phyloP scores from a whole-genome alignment of 192 early-diverging fungal genomes.

The Phycomyces blakesleeanus region DNA sequence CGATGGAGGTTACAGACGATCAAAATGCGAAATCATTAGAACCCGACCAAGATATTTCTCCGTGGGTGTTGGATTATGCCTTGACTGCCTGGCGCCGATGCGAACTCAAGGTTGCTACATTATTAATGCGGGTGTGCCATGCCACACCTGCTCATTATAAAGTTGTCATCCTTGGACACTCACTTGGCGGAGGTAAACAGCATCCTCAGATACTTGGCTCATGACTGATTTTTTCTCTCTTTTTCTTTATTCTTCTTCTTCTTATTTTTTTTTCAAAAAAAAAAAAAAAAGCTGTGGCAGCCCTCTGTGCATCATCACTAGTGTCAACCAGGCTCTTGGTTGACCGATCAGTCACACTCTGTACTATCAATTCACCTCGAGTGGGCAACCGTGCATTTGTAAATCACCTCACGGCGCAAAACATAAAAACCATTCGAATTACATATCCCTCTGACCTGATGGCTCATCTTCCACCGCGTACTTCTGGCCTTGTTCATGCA shows the following conservation, averaged over 20 bases:
- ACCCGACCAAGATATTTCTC: constrained; percentile 1
- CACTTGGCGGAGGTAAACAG: constrained; percentile 18
- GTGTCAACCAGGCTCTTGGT: constrained; percentile 22
- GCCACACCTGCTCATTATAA: constrained; percentile 20
- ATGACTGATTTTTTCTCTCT: constrained; percentile 1
- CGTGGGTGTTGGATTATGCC: constrained; percentile 23
- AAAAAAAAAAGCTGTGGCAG: constrained; percentile 22
- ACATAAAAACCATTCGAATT: constrained; percentile 20
- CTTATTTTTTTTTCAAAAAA: too few relatives aligned
- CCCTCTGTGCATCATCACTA: constrained; percentile 25
- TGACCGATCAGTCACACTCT: constrained; percentile 16
- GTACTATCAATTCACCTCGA: constrained; percentile 19
- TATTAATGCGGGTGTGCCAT: constrained; percentile 23
- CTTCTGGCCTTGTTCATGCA: constrained; percentile 20
- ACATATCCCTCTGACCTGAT: constrained; percentile 17
- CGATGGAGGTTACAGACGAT: not conserved
- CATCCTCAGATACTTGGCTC: not conserved
- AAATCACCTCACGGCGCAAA: not conserved
- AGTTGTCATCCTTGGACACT: constrained; percentile 23
- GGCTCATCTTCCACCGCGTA: constrained; percentile 28
- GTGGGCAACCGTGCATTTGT: constrained; percentile 20
- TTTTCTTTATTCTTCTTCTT: constrained; percentile 8
- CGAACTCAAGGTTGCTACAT: constrained; percentile 25
- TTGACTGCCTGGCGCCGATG: constrained; percentile 24
- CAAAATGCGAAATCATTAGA: not conserved